A percentile compares a stretch with the other conserved stretches of the same genome.
Conservation (phyloP, 2,329 filamentous ascomycete species). For the Aspergillus sp. region DNA sequence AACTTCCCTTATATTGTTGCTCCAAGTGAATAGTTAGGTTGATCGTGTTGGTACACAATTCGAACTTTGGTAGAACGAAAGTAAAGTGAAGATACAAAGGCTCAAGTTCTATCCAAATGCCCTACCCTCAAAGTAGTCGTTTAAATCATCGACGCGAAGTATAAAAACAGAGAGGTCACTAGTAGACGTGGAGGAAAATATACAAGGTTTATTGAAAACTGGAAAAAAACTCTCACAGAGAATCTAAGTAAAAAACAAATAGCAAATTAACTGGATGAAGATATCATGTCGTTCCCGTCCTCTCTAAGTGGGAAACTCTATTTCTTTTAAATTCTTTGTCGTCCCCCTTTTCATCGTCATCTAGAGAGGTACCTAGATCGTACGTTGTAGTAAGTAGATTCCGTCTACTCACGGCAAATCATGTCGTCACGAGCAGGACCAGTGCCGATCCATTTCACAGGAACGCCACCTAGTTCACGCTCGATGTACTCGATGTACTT, state of each 20-base stretch:
- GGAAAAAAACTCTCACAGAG: not conserved
- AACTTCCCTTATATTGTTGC: not conserved
- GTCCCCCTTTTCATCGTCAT: not conserved
- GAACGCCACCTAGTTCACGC: slow-evolving; percentile 53
- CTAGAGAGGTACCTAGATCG: not conserved
- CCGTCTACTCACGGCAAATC: slow-evolving; percentile 48
- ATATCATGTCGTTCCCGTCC: not conserved
- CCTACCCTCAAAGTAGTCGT: not conserved
- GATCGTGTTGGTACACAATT: not conserved
- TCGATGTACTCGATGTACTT: slow-evolving; percentile 65
- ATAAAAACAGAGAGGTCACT: too few species aligned
- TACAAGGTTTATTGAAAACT: slow-evolving; percentile 4
- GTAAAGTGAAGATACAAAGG: not conserved
- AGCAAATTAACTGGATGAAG: slow-evolving; percentile 1
- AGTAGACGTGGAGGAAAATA: not conserved
- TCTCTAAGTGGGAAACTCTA: not conserved
- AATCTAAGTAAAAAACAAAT: slow-evolving; percentile 2
- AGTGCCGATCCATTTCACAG: slow-evolving; percentile 63
- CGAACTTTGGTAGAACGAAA: not conserved
- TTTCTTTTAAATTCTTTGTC: not conserved
- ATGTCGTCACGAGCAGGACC: slow-evolving; percentile 62
- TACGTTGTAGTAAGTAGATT: not conserved
- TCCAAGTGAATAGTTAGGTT: not conserved
- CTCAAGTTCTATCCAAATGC: not conserved
- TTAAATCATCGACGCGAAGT: not conserved